phyloP scores from a whole-genome alignment of 257 asterid genomes.

The Solanum appendiculatum region DNA sequence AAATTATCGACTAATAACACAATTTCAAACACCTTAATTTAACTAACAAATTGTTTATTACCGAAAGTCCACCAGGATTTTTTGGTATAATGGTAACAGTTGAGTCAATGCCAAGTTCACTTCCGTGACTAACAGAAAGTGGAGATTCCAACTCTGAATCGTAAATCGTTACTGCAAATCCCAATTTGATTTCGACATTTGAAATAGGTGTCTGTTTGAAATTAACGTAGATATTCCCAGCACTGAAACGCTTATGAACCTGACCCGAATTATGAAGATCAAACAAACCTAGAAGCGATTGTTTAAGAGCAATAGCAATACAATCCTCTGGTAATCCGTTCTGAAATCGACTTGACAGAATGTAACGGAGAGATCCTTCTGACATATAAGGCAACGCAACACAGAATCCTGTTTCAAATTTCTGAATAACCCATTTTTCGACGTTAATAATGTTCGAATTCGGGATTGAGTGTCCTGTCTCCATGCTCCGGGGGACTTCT shows the following conservation, averaged over 20 bases:
- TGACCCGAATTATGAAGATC: not conserved
- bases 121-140: too few species aligned
- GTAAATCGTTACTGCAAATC: not conserved
- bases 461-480: too few species aligned
- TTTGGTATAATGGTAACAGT: too few species aligned
- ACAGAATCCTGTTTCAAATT: not conserved
- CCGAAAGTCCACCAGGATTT: too few species aligned
- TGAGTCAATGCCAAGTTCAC: too few species aligned
- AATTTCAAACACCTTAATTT: too few species aligned
- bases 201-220: not conserved
- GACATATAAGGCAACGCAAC: not conserved
- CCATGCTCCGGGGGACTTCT: not conserved
- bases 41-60: too few species aligned
- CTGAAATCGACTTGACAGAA: not conserved
- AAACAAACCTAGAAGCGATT: not conserved
- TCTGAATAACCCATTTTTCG: not conserved
- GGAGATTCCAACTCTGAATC: too few species aligned
- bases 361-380: not conserved
- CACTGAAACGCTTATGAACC: not conserved
- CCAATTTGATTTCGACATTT: not conserved
- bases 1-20: too few species aligned
- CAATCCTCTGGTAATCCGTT: not conserved
- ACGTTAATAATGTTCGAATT: not conserved
- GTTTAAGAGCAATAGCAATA: not conserved
- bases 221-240: not conserved